Conservation (phyloP, 2,329 filamentous ascomycete species). For the Dothidotthia symphoricarpi region DNA sequence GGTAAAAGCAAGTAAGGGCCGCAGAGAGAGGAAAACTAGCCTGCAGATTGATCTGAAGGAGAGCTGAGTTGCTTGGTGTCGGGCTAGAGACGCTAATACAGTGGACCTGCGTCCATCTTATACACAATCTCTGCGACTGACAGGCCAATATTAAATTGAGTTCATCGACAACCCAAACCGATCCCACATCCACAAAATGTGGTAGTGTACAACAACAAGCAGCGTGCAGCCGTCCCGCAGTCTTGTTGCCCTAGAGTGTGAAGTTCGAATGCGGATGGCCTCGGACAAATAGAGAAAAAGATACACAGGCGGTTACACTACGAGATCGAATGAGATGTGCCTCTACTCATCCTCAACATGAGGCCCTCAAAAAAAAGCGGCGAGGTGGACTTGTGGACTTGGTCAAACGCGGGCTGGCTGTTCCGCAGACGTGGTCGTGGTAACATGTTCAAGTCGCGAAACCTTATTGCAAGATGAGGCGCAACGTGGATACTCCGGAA, state of each 20-base stretch:
- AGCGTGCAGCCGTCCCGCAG: constrained; percentile 28
- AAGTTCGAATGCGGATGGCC: constrained; percentile 32
- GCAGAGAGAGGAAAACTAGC: constrained; percentile 19
- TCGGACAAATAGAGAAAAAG: constrained; percentile 36
- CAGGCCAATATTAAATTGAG: constrained; percentile 24
- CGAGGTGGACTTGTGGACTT: constrained; percentile 32
- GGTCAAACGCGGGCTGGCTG: constrained; percentile 43
- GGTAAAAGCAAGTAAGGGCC: constrained; percentile 37
- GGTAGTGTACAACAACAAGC: constrained; percentile 29
- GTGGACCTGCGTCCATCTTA: constrained; percentile 39
- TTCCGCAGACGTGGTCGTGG: constrained; percentile 47
- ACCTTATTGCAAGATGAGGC: constrained; percentile 30
- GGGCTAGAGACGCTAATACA: constrained; percentile 25
- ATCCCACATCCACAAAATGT: constrained; percentile 22
- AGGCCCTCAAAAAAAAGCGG: constrained; percentile 25
- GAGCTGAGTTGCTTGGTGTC: constrained; percentile 21
- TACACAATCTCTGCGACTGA: constrained; percentile 24
- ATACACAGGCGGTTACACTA: constrained; percentile 35
- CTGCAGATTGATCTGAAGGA: constrained; percentile 17
- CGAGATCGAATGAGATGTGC: constrained; percentile 25
- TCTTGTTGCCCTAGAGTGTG: constrained; percentile 21
- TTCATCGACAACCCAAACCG: constrained; percentile 22
- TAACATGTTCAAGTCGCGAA: constrained; percentile 42
- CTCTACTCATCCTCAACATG: constrained; percentile 27
- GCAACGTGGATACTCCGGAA: constrained; percentile 26